phyloP scores from a whole-genome alignment of 202 grass and related monocot genomes.

The Musa balbisiana region DNA sequence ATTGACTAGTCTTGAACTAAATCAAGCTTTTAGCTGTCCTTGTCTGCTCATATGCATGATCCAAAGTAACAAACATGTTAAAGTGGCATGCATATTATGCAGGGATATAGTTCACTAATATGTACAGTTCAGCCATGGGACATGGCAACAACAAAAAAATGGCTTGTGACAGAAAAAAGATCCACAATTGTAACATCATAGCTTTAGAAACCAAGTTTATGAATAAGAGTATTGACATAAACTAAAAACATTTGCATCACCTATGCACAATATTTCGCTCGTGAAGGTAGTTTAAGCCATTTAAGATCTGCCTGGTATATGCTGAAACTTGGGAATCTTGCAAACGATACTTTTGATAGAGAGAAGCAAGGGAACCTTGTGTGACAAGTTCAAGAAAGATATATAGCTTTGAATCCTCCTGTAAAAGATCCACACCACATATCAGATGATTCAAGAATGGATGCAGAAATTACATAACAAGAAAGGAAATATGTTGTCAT shows the following conservation, averaged over 20 bases:
- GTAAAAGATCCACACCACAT: not conserved
- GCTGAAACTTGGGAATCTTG: conserved; percentile 17
- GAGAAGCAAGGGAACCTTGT: conserved; percentile 13
- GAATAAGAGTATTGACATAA: not conserved
- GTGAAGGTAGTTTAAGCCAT: conserved; percentile 14
- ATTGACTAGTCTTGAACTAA: too few relatives aligned
- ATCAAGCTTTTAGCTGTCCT: too few relatives aligned
- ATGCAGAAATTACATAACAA: not conserved
- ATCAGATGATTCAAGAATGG: not conserved
- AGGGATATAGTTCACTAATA: not conserved
- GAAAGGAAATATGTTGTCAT: not conserved
- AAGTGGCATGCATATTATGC: not conserved
- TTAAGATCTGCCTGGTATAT: conserved; percentile 15
- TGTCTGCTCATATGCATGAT: not conserved
- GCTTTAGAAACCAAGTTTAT: not conserved
- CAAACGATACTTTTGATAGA: conserved; percentile 10
- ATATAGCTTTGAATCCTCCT: conserved; percentile 16
- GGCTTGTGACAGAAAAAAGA: not conserved
- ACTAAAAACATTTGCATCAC: not conserved
- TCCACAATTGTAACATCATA: not conserved
- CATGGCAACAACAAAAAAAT: not conserved
- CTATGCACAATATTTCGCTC: conserved; percentile 13
- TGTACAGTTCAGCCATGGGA: not conserved
- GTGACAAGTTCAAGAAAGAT: conserved; percentile 16
- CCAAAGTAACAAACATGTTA: not conserved